Conservation (phyloP, 2,329 filamentous ascomycete genomes). For the Ophiostoma pallidulum region DNA sequence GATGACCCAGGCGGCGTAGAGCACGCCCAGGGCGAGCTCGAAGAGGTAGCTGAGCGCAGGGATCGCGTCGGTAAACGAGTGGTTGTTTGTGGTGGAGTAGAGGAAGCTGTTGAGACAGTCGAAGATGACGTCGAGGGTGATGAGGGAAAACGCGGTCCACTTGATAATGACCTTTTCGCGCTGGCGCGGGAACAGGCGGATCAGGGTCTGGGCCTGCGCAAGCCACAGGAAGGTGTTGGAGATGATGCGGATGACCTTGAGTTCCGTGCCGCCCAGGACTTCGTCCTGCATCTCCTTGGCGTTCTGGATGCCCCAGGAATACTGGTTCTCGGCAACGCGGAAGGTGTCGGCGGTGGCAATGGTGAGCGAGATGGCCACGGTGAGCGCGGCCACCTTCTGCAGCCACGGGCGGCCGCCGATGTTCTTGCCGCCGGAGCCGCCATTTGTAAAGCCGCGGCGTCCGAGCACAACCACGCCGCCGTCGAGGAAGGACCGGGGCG, state of each 20-base stretch:
- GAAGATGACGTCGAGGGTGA: slow-evolving; percentile 83
- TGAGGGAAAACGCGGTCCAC: slow-evolving; percentile 92
- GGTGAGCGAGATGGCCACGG: slow-evolving; percentile 74
- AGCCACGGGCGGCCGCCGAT: slow-evolving; percentile 91
- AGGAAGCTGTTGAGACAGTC: slow-evolving; percentile 82
- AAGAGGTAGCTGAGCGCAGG: slow-evolving; percentile 88
- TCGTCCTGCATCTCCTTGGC: slow-evolving; percentile 63
- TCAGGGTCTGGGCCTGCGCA: slow-evolving; percentile 92
- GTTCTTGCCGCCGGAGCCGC: slow-evolving; percentile 67
- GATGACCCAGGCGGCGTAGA: slow-evolving; percentile 89
- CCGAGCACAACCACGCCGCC: slow-evolving; percentile 75
- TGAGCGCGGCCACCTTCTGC: slow-evolving; percentile 70
- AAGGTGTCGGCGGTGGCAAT: slow-evolving; percentile 92
- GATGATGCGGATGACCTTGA: slow-evolving; percentile 84
- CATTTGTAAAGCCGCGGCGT: slow-evolving; percentile 74
- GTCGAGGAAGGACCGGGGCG: slow-evolving; percentile 85
- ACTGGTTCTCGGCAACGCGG: slow-evolving; percentile 71
- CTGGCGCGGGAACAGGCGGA: slow-evolving; percentile 88
- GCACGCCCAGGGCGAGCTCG: slow-evolving; percentile 71
- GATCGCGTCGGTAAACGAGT: slow-evolving; percentile 76
- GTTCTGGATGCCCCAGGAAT: slow-evolving; percentile 69
- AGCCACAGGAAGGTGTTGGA: slow-evolving; percentile 97
- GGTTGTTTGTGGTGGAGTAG: slow-evolving; percentile 40
- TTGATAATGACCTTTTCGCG: slow-evolving; percentile 98
- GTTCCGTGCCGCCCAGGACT: slow-evolving; percentile 75